Base-by-base conservation (phyloP, 805 yeast genomes). In the Starmera quercuum region DNA sequence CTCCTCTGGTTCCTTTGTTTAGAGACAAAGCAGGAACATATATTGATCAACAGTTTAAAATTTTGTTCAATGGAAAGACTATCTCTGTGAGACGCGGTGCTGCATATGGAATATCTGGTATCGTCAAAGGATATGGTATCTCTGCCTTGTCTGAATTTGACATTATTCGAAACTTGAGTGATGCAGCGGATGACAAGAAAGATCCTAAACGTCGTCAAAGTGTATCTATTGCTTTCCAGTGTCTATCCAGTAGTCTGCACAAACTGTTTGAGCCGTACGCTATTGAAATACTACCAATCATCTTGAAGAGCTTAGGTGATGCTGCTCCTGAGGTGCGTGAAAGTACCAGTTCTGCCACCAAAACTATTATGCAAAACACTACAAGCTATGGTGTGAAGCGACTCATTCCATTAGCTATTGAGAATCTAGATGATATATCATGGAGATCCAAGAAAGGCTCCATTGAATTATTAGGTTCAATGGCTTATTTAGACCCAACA, bases 371-470 rank as follows among this genome's bases (percentile, higher is more conserved):
- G 99, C 75, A 80, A 34, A 73, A 78, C 47, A 85, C 97, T 5
- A 87, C 97, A 3, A 78, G 95, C 41, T 92, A 66, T 57, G 98
- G 99, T 60, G 84, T 92, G 37, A 83, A 82, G 52, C 79, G 81
- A 44, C 69, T 92, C 56, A 87, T 92, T 55, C 99, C 98, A 2
- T 68, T 90, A 37, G 95, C 97, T 0, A 73, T 90, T 38, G 73
- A 78, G 21, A 85, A 84, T 45, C 67, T 92, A 46, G 94, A 87
- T 47, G 95, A 85, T 40, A 77, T 80, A 36, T 81, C 94, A 0
- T 92, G 99, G 99, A 73, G 99, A 62, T 77, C 95, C 1, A 92
- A 92, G 63, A 85, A 87, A 61, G 98, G 97, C 4, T 84, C 97
- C 6, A 97, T 92, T 14, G 97, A 92, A 55, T 63, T 92, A 33